phyloP scores from a whole-genome alignment of 148 eudicot species.

The Cornus suecica region DNA sequence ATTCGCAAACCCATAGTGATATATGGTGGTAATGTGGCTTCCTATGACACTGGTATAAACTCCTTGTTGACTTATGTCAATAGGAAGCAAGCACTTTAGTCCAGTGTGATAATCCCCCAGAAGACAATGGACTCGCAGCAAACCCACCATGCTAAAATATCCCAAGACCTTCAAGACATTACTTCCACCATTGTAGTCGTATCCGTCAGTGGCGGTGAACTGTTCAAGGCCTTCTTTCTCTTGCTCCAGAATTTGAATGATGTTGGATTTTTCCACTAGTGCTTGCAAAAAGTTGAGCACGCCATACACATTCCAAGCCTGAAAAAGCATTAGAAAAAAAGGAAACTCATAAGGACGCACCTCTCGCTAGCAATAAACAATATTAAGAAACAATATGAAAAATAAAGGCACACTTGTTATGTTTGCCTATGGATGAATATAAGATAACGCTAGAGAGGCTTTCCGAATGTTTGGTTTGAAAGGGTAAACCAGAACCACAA shows the following conservation, averaged over 20 bases:
- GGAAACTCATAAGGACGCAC: not conserved
- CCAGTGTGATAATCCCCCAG: slow-evolving; percentile 97
- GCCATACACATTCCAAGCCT: slow-evolving; percentile 99
- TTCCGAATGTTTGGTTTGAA: too few relatives aligned
- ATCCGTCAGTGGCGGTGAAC: slow-evolving; percentile 94
- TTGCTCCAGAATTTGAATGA: slow-evolving; percentile 71
- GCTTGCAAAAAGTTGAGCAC: slow-evolving; percentile 98
- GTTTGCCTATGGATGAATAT: not conserved
- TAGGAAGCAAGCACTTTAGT: slow-evolving; percentile 82
- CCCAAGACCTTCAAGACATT: slow-evolving; percentile 96
- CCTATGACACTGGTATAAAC: slow-evolving; percentile 93
- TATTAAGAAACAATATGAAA: not conserved
- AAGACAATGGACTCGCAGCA: slow-evolving; percentile 88
- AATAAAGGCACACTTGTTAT: not conserved
- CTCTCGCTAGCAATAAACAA: not conserved
- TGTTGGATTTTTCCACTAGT: slow-evolving; percentile 84
- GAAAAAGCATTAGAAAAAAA: slow-evolving; percentile 5
- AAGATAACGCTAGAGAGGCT: too few relatives aligned
- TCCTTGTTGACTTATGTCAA: slow-evolving; percentile 95
- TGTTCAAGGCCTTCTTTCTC: slow-evolving; percentile 93
- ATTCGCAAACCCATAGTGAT: slow-evolving; percentile 98
- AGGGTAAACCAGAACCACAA: too few relatives aligned
- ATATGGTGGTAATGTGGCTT: slow-evolving; percentile 88
- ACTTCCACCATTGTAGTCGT: slow-evolving; percentile 93
- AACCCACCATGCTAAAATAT: slow-evolving; percentile 97